Evolutionary conservation across 306 rosid genomes (phyloP).

Genomic region (Canavalia ensiformis): DNA sequence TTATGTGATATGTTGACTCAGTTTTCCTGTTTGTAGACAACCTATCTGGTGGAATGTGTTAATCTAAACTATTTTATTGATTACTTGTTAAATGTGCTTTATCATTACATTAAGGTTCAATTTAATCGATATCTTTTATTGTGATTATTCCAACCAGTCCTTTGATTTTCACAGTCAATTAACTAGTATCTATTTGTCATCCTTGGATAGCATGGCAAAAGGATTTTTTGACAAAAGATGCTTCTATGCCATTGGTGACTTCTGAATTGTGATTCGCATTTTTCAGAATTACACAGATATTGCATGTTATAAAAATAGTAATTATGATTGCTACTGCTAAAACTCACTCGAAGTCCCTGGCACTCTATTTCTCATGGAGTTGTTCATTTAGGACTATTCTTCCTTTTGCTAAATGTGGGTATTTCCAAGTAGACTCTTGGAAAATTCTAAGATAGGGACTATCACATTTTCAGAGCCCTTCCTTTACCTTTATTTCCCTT

Average conservation of each 20-base stretch:
- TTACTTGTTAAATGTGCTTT: constrained; percentile 22
- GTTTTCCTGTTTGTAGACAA: background rate
- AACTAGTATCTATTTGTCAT: constrained; percentile 4
- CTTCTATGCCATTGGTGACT: background rate
- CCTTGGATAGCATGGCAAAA: constrained; percentile 3
- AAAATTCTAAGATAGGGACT: background rate
- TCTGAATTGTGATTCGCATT: background rate
- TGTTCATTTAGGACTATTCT: background rate
- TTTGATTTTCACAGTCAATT: background rate
- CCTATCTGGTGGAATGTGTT: constrained; percentile 26
- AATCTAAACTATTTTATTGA: background rate
- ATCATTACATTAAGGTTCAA: background rate
- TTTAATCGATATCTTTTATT: constrained; percentile 6
- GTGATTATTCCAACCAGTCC: constrained; percentile 1
- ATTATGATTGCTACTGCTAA: background rate
- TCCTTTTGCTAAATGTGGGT: background rate
- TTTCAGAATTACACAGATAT: background rate
- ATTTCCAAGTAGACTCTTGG: background rate
- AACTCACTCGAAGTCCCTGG: background rate
- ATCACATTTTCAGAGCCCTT: constrained; percentile 28
- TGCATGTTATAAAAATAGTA: background rate
- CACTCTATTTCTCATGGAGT: background rate
- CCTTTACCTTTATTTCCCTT: background rate
- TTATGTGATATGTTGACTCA: background rate
- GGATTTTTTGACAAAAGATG: constrained; percentile 17